phyloP scores from a whole-genome alignment of 352 stramenopile species.

The Pythium rishiriense region DNA sequence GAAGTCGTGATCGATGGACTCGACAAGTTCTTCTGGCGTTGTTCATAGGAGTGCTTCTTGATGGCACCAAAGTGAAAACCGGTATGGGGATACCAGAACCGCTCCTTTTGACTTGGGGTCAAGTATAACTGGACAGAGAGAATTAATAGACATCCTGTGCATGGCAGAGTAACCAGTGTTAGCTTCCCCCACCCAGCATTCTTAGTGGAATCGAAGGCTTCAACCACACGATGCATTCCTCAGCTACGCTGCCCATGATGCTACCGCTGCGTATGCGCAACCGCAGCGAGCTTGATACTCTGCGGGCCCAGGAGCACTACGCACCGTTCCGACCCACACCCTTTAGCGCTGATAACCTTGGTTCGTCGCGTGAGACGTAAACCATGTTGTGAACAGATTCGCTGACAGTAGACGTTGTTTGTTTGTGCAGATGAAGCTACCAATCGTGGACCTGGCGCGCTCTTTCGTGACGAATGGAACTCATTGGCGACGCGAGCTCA shows the following conservation, averaged over 20 bases:
- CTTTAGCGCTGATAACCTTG: slow-evolving; percentile 29
- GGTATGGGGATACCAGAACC: too few relatives aligned
- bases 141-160: neutral
- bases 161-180: neutral
- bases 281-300: slow-evolving; percentile 29
- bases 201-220: neutral
- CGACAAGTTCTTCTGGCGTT: too few relatives aligned
- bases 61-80: too few relatives aligned
- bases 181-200: too few relatives aligned
- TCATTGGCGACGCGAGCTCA: slow-evolving; percentile 34
- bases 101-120: too few relatives aligned
- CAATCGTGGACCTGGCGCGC: slow-evolving; percentile 34
- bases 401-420: neutral
- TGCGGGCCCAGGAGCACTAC: slow-evolving; percentile 45
- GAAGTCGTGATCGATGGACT: neutral
- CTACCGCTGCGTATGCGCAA: slow-evolving; percentile 51
- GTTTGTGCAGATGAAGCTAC: slow-evolving; percentile 17
- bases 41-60: too few relatives aligned
- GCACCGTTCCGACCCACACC: slow-evolving; percentile 46
- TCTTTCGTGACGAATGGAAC: slow-evolving; percentile 52
- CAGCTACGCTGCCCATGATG: slow-evolving; percentile 34
- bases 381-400: neutral
- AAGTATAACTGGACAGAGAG: too few relatives aligned
- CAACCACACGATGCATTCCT: slow-evolving; percentile 7
- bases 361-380: slow-evolving; percentile 6